phyloP scores from a whole-genome alignment of 1,284 basidiomycete species.

The Apiotrichum siamense region DNA sequence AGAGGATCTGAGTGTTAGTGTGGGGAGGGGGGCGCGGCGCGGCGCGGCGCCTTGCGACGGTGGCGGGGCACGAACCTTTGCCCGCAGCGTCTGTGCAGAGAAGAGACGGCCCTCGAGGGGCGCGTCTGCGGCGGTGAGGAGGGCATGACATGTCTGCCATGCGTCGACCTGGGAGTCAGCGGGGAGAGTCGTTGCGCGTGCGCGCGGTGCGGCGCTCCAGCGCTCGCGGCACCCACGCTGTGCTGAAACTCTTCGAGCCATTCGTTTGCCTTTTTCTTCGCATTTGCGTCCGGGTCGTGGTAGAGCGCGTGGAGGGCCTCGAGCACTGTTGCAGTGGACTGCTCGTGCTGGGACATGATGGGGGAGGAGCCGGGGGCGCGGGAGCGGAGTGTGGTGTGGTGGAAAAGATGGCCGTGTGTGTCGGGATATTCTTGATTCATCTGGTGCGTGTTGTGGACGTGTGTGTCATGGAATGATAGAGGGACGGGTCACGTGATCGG shows the following conservation, averaged over 20 bases:
- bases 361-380: not conserved
- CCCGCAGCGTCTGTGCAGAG: conserved; percentile 91
- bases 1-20: conserved; percentile 65
- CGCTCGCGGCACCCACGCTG: conserved; percentile 86
- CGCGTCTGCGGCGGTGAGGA: conserved; percentile 73
- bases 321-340: conserved; percentile 34
- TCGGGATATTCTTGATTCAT: too few species aligned
- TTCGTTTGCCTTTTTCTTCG: conserved; percentile 76
- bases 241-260: conserved; percentile 96
- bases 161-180: conserved; percentile 67
- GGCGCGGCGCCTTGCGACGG: not conserved
- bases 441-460: too few species aligned
- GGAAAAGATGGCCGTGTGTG: too few species aligned
- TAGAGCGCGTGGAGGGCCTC: conserved; percentile 53
- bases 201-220: too few species aligned
- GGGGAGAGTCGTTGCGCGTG: too few species aligned
- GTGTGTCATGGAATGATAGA: too few species aligned
- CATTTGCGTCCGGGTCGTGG: conserved; percentile 65
- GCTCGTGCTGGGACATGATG: conserved; percentile 15
- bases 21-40: not conserved
- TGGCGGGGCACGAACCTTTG: conserved; percentile 77
- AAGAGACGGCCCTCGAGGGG: conserved; percentile 82
- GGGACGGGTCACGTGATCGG: too few species aligned
- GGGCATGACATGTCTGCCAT: conserved; percentile 88
- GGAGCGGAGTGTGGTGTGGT: not conserved